Base-by-base conservation (phyloP, 2,329 filamentous ascomycete species). In the Cercospora sp. region DNA sequence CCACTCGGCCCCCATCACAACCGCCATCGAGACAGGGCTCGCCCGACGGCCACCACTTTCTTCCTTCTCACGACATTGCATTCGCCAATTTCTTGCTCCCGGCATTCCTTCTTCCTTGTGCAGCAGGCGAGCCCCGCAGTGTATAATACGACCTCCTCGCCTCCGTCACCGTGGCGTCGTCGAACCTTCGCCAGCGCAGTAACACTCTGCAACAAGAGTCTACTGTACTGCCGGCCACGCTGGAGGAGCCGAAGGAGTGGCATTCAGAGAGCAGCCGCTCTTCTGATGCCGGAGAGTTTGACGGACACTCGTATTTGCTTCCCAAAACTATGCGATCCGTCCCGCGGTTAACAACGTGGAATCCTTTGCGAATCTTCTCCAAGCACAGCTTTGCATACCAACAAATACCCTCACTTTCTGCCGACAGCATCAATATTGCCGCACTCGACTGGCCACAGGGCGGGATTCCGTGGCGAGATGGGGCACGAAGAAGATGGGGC, bases 351-450 rank as follows among this genome's bases (percentile, higher is more conserved):
- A 79, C 80, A 71, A 77, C 79, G 68, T 73, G 81, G 70, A 82
- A 83, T 68, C 82, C 82, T 26, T 76, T 81, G 68, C 82, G 82
- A 69, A 75, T 83, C 71, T 79, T 83, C 23, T 69, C 68, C 66
- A 76, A 78, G 67, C 79, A 78, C 66, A 78, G 77, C 74, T 81
- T 82, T 77, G 78, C 78, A 68, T 84, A 84, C 76, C 81, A 83
- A 72, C 80, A 80, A 74, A 72, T 84, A 65, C 81, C 72, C 23
- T 66, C 69, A 5, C 53, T 71, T 2, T 71, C 72, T 58, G 78
- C 76, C 68, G 80, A 82, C 67, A 80, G 77, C 75, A 79, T 80
- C 74, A 73, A 72, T 70, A 67, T 67, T 23, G 59, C 69, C 31
- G 69, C 68, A 26, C 69, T 69, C 51, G 67, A 68, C 51, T 69